Evolutionary conservation across 2,329 filamentous ascomycete genomes (phyloP), one percentile per base, ranked within the genome.

Genomic region (Fusarium algeriense): DNA sequence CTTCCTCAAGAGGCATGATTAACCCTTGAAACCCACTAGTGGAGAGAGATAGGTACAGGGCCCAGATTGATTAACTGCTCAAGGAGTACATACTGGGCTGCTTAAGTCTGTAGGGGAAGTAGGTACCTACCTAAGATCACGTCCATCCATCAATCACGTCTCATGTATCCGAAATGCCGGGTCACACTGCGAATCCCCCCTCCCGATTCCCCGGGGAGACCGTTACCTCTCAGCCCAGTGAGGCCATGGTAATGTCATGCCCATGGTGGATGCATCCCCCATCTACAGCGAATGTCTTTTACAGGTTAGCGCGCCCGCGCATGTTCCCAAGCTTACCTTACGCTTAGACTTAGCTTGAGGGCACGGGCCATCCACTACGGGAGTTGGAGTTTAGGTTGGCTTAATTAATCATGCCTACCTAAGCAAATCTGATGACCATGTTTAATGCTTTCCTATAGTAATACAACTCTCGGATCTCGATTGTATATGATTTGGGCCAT

Each of bases 391-490:
- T 45, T 19, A 30, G 48, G 32, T 37, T 50, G 37, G 48, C 45
- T 60, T 45, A 56, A 43, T 52, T 71, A 70, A 70, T 71, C 68
- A 71, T 71, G 49, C 50, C 68, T 44, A 48, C 54, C 58, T 66
- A 66, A 66, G 63, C 63, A 66, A 66, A n/a, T 20, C 34, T 49
- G 32, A 35, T 46, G 44, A 53, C 44, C 68, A 44, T 38, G 30
- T 28, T 26, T 10, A 41, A 41, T 49, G 49, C 19, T 30, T 35
- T 34, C 20, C 15, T 34, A 15, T 32, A 40, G 40, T 60, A 41
- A 62, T 49, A 30, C 48, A 7, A 23, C 34, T 49, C 44, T 52
- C 45, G 35, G 34, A 69, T 71, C 58, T 56, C 64, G 44, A 71
- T 71, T 63, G 28, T 43, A 10, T 37, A 19, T 11, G 37, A 48